A percentile compares a stretch with the other conserved stretches of the same genome.
phyloP scores from a whole-genome alignment of 441 rosid genomes.

The Pelargonium cotyledonis region DNA sequence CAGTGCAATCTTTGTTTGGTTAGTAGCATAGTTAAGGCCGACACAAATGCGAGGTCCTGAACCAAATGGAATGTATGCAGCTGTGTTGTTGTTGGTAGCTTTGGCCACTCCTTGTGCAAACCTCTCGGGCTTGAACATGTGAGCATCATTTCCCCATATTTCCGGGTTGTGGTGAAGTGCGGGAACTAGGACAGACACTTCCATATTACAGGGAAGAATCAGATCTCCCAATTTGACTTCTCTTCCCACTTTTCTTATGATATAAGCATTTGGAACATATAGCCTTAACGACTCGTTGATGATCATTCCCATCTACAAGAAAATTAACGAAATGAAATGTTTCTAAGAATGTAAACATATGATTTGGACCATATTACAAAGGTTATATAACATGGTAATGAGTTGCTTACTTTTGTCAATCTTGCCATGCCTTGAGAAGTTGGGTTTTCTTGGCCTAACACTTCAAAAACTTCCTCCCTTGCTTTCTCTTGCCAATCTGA shows the following conservation, averaged over 20 bases:
- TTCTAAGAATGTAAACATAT: neutral
- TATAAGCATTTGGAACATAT: conserved; percentile 5
- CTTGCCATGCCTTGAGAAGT: conserved; percentile 26
- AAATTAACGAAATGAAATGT: neutral
- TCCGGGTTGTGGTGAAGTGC: neutral
- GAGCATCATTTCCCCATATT: neutral
- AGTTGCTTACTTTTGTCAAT: conserved; percentile 32
- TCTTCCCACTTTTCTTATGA: too few species aligned
- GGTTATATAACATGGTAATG: too few species aligned
- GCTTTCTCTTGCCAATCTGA: conserved; percentile 43
- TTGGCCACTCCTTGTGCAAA: neutral
- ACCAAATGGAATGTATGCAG: neutral
- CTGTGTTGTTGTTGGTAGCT: conserved; percentile 1
- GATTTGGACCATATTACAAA: rapidly evolving
- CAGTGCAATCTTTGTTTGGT: neutral
- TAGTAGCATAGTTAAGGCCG: neutral
- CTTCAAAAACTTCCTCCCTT: conserved; percentile 27
- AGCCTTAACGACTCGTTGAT: conserved; percentile 36
- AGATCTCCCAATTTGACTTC: neutral
- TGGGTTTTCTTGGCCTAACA: conserved; percentile 29
- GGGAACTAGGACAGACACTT: neutral
- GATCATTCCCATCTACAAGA: conserved; percentile 37
- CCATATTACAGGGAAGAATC: neutral
- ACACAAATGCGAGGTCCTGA: neutral
- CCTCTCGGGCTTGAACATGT: neutral